Evolutionary conservation across 2,329 filamentous ascomycete genomes (phyloP), one percentile per base, ranked within the genome.

Genomic region (Alternaria infectoria): DNA sequence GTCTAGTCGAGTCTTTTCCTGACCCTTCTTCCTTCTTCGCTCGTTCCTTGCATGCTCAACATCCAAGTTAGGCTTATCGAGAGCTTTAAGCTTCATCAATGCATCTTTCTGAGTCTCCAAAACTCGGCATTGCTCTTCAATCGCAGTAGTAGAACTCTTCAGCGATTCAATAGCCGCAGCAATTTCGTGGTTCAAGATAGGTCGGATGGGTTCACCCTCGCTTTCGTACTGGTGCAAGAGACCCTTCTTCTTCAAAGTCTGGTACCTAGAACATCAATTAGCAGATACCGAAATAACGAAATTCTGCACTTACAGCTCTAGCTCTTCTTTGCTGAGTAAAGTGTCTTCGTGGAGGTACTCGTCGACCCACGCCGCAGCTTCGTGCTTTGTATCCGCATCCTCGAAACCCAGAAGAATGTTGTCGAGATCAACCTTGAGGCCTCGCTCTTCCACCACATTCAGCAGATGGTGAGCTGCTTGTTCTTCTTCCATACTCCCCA

Each of bases 71-170:
- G 79, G 77, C 58, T 79, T 79, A 47, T 76, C 85, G 54, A 84
- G 84, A 5, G 86, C 80, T 68, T 87, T 81, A 23, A 87, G 77
- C 32, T 83, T 83, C 64, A 89, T 79, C 56, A 92, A 76, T 10
- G 89, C 88, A 69, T 87, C 85, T 63, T 88, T 87, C 75, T 93
- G 90, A 54, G 85, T 82, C 59, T 85, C 84, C 17, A 93, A 75
- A 0, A 85, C 82, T 72, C 88, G 86, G 26, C 85, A 89, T 72
- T 92, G 90, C 76, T 86, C 86, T 65, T 86, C 83, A 26, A 92
- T 90, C 17, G 85, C 85, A 17, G 84, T 84, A 1, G 90, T 92
- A 2, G 90, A 91, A 40, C 82, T 82, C 62, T 87, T 84, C n/a
- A 93, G 81, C 57, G 90, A 86, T 4, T 86, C 83, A 54, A 91